A percentile compares a stretch with the other conserved stretches of the same genome.
phyloP scores from a whole-genome alignment of 345 rosid species.

The Brassica juncea region DNA sequence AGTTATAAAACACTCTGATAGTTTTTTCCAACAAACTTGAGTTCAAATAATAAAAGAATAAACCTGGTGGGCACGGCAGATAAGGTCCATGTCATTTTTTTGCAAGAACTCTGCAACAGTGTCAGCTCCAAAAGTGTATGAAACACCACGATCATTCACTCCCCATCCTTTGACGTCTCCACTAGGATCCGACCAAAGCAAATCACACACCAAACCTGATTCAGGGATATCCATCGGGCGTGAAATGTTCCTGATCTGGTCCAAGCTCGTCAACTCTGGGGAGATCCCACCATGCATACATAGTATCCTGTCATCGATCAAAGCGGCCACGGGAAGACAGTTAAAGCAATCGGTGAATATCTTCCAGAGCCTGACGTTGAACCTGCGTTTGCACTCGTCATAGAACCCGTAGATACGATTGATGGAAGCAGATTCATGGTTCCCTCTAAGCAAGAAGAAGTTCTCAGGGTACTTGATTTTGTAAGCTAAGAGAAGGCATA shows the following conservation, averaged over 20 bases:
- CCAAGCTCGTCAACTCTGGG: slow-evolving; percentile 71
- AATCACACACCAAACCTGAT: slow-evolving; percentile 85
- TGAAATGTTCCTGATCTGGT: slow-evolving; percentile 66
- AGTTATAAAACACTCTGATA: slow-evolving; percentile 12
- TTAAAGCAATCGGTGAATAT: slow-evolving; percentile 84
- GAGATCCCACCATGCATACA: slow-evolving; percentile 98
- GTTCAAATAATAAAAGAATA: slow-evolving; percentile 8
- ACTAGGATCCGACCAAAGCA: slow-evolving; percentile 93
- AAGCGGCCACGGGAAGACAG: slow-evolving; percentile 90
- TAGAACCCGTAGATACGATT: slow-evolving; percentile 91
- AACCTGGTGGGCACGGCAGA: slow-evolving; percentile 94
- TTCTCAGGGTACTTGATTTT: slow-evolving; percentile 89
- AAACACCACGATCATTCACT: slow-evolving; percentile 89
- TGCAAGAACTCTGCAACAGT: slow-evolving; percentile 65
- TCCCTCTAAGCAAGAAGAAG: slow-evolving; percentile 81
- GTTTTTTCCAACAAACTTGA: not conserved
- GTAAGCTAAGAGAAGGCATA: slow-evolving; percentile 88
- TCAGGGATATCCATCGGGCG: slow-evolving; percentile 94
- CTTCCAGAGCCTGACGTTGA: slow-evolving; percentile 79
- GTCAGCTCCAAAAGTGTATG: slow-evolving; percentile 86
- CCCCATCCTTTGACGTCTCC: slow-evolving; percentile 87
- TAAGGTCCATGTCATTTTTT: slow-evolving; percentile 85
- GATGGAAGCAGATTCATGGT: slow-evolving; percentile 87
- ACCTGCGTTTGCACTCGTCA: slow-evolving; percentile 91
- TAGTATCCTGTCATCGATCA: slow-evolving; percentile 82